phyloP scores from a whole-genome alignment of 2,329 filamentous ascomycete genomes.

The Pseudohalonectria lignicola region DNA sequence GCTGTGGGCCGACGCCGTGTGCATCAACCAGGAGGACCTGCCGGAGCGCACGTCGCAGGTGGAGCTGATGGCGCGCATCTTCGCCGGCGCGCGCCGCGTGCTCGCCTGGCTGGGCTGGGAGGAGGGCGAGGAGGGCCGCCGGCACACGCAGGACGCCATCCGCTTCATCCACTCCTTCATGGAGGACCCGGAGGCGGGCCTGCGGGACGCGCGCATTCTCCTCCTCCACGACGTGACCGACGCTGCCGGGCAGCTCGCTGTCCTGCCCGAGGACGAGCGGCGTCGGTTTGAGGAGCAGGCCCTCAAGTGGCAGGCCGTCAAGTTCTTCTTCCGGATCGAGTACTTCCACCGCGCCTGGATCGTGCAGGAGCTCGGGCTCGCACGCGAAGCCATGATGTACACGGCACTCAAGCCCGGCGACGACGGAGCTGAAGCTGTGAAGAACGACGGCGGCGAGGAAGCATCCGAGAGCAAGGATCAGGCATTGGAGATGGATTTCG shows the following conservation, averaged over 20 bases:
- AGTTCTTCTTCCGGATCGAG: constrained; percentile 6
- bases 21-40: constrained; percentile 12
- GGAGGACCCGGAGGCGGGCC: constrained; percentile 6
- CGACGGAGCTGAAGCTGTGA: neutral
- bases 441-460: neutral
- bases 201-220: constrained; percentile 7
- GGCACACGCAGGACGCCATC: constrained; percentile 6
- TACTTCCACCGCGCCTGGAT: constrained; percentile 12
- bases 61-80: constrained; percentile 10
- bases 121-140: constrained; percentile 6
- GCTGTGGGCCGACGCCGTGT: constrained; percentile 13
- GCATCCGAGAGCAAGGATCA: neutral
- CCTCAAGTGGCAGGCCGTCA: constrained; percentile 6
- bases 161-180: constrained; percentile 8
- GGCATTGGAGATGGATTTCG: constrained; percentile 4
- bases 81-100: constrained; percentile 6
- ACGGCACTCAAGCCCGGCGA: constrained; percentile 4
- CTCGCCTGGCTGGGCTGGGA: constrained; percentile 11
- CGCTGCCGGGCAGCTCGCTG: constrained; percentile 2
- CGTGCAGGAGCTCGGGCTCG: constrained; percentile 12
- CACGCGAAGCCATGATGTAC: constrained; percentile 7
- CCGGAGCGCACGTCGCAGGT: constrained; percentile 9
- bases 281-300: constrained; percentile 7
- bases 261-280: constrained; percentile 4
- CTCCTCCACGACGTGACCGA: constrained; percentile 4